A percentile compares a stretch with the other conserved stretches of the same genome.
phyloP scores from a whole-genome alignment of 208 protist species.

The Angomonas ambiguus region DNA sequence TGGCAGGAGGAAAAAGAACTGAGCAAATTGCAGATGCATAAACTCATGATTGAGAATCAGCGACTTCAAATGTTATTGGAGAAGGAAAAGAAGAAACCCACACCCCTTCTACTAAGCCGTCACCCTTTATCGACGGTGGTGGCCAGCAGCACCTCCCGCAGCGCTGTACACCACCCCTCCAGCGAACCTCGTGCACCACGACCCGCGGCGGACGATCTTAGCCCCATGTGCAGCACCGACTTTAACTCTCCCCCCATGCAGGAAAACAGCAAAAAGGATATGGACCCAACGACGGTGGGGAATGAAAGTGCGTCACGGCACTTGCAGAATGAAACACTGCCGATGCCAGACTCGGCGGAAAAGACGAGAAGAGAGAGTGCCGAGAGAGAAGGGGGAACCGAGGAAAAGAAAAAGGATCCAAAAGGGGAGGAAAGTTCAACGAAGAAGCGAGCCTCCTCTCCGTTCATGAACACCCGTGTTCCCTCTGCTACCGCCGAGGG shows the following conservation, averaged over 20 bases:
- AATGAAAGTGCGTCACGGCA: background rate
- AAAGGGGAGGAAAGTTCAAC: too few relatives aligned
- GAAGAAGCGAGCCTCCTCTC: background rate
- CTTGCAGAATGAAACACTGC: background rate
- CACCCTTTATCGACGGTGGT: background rate
- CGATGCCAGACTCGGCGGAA: background rate
- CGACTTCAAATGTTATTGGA: slow-evolving; percentile 43
- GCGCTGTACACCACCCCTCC: background rate
- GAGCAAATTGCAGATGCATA: slow-evolving; percentile 50
- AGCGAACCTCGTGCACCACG: too few relatives aligned
- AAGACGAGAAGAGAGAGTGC: too few relatives aligned
- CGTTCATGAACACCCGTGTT: background rate
- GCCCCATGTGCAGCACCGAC: background rate
- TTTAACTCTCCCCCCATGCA: background rate
- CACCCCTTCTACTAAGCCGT: background rate
- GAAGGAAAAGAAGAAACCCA: slow-evolving; percentile 17
- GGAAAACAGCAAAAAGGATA: background rate
- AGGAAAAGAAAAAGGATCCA: too few relatives aligned
- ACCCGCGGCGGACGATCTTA: background rate
- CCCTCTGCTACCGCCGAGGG: background rate
- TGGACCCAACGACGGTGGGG: background rate
- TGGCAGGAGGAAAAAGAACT: slow-evolving; percentile 64
- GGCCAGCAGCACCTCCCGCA: background rate
- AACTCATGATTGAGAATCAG: slow-evolving; percentile 59
- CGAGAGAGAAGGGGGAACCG: too few relatives aligned